A percentile compares a stretch with the other conserved stretches of the same genome.
Conservation (phyloP, 2,329 filamentous ascomycete genomes). For the Colletotrichum siamense region DNA sequence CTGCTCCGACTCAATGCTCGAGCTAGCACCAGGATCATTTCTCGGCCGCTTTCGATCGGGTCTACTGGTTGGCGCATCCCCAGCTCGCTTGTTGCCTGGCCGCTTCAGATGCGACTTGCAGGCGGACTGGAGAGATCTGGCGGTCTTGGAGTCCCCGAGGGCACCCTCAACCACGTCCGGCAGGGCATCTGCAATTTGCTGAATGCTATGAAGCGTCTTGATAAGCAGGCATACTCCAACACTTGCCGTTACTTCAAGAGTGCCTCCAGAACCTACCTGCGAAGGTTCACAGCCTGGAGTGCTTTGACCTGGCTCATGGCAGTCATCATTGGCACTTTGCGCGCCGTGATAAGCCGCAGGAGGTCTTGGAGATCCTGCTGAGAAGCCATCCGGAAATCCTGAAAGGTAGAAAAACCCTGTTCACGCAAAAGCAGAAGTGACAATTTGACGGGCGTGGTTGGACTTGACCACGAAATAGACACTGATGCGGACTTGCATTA, state of each 20-base stretch:
- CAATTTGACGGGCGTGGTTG: background rate
- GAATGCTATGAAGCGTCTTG: slow-evolving; percentile 44
- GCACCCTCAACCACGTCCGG: slow-evolving; percentile 49
- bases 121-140: slow-evolving; percentile 56
- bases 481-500: background rate
- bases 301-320: slow-evolving; percentile 65
- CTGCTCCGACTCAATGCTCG: slow-evolving; percentile 20
- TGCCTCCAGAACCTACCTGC: slow-evolving; percentile 48
- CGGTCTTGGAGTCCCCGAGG: slow-evolving; percentile 53
- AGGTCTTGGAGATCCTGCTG: slow-evolving; percentile 67
- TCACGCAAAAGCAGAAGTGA: background rate
- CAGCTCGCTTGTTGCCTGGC: background rate
- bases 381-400: slow-evolving; percentile 51
- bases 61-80: background rate
- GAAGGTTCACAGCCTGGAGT: slow-evolving; percentile 59
- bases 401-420: background rate
- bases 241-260: background rate
- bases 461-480: background rate
- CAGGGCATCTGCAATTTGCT: slow-evolving; percentile 58
- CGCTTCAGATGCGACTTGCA: slow-evolving; percentile 58
- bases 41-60: slow-evolving; percentile 27
- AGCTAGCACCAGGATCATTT: background rate
- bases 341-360: slow-evolving; percentile 62
- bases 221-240: background rate
- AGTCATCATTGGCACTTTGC: slow-evolving; percentile 63